Conservation (phyloP, 495 filamentous ascomycete genomes). For the Annulohypoxylon maeteangense region DNA sequence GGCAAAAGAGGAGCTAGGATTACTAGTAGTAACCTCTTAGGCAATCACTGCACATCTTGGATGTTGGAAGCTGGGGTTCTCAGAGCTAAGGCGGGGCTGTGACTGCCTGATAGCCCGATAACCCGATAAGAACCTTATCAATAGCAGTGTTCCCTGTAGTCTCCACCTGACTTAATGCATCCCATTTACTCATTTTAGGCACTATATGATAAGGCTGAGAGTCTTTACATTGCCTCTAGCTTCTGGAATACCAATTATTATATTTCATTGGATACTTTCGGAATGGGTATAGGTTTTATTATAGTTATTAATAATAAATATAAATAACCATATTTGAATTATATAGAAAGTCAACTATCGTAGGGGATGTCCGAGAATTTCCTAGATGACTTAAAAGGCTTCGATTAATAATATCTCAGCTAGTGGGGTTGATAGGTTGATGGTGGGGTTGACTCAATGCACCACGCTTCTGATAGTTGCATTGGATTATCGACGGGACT, state of each 20-base stretch:
- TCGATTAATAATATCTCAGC: slow-evolving; percentile 1
- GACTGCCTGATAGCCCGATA: background rate
- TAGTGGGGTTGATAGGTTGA: slow-evolving; percentile 24
- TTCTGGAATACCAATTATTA: background rate
- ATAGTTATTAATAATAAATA: background rate
- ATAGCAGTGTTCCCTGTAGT: background rate
- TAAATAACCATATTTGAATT: background rate
- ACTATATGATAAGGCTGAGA: slow-evolving; percentile 19
- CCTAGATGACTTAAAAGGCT: background rate
- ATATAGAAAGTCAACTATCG: background rate
- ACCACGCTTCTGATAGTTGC: background rate
- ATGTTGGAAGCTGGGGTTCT: background rate
- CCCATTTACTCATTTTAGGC: background rate
- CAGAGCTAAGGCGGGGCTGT: background rate
- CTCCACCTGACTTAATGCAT: slow-evolving; percentile 14
- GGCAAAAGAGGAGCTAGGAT: slow-evolving; percentile 9
- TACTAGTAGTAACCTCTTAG: background rate
- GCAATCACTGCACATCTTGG: background rate
- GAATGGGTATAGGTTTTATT: too few species aligned
- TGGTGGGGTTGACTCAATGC: slow-evolving; percentile 26
- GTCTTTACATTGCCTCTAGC: background rate
- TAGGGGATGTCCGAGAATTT: background rate
- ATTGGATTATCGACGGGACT: too few species aligned
- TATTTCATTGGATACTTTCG: background rate
- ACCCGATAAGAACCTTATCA: slow-evolving; percentile 23